Evolutionary conservation across 345 rosid genomes (phyloP).

Genomic region (Citrus australasica): DNA sequence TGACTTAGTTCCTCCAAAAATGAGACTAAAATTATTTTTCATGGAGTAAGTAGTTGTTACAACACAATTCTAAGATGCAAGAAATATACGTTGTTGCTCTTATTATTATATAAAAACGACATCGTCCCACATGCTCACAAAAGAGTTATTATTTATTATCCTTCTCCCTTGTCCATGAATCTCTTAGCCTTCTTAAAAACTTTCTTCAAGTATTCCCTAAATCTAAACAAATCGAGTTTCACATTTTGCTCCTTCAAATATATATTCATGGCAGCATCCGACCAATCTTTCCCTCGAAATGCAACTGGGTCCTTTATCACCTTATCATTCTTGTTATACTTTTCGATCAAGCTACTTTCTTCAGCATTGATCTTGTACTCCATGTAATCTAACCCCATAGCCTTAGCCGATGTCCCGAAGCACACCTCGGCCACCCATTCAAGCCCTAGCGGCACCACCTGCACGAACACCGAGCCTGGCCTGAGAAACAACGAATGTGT

Average conservation of each 20-base stretch:
- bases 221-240: constrained; percentile 37
- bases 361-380: constrained; percentile 32
- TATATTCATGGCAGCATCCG: constrained; percentile 36
- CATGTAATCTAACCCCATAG: constrained; percentile 39
- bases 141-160: not conserved
- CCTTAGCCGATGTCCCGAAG: constrained; percentile 35
- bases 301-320: constrained; percentile 44
- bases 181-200: constrained; percentile 35
- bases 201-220: constrained; percentile 34
- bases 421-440: constrained; percentile 43
- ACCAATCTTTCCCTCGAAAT: constrained; percentile 35
- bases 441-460: constrained; percentile 50
- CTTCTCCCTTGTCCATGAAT: constrained; percentile 32
- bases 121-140: not conserved
- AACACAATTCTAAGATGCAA: too few relatives aligned
- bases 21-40: too few relatives aligned
- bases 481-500: constrained; percentile 54
- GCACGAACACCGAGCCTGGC: constrained; percentile 44
- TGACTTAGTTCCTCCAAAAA: too few relatives aligned
- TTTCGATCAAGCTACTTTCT: constrained; percentile 53
- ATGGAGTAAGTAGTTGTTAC: too few relatives aligned
- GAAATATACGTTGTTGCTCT: not conserved
- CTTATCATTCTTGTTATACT: constrained; percentile 35
- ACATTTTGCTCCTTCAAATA: constrained; percentile 64
- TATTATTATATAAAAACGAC: not conserved